Conservation (phyloP, 2,329 filamentous ascomycete species). For the Calonectria hongkongensis region DNA sequence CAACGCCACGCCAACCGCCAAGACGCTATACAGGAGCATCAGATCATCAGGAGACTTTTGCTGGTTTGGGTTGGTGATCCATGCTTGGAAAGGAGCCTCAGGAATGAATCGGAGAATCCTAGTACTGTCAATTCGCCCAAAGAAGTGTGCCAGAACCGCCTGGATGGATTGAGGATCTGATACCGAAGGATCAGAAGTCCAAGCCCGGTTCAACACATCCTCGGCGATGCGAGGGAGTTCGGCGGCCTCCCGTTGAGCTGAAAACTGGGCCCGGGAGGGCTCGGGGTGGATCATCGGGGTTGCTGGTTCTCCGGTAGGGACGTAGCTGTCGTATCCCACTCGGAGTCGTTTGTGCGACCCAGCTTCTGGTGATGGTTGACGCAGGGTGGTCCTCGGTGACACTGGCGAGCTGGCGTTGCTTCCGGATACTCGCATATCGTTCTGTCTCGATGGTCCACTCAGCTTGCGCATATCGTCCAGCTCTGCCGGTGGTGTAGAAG, state of each 20-base stretch:
- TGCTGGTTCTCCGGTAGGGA: slow-evolving; percentile 59
- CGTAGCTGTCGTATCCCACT: slow-evolving; percentile 68
- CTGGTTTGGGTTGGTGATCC: slow-evolving; percentile 59
- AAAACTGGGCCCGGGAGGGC: slow-evolving; percentile 59
- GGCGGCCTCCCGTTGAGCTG: slow-evolving; percentile 60
- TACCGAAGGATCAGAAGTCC: slow-evolving; percentile 70
- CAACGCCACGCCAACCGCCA: slow-evolving; percentile 62
- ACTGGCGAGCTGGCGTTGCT: slow-evolving; percentile 69
- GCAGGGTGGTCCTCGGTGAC: slow-evolving; percentile 66
- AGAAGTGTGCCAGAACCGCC: slow-evolving; percentile 64
- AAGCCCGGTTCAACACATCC: slow-evolving; percentile 68
- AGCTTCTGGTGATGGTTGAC: slow-evolving; percentile 58
- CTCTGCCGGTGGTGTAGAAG: slow-evolving; percentile 71
- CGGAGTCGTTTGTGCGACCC: slow-evolving; percentile 70
- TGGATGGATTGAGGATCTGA: slow-evolving; percentile 64
- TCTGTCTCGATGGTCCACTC: slow-evolving; percentile 56
- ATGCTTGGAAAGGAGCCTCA: slow-evolving; percentile 62
- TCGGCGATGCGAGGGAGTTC: slow-evolving; percentile 70
- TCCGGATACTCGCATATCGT: slow-evolving; percentile 62
- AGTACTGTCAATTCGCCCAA: slow-evolving; percentile 64
- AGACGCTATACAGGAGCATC: slow-evolving; percentile 68
- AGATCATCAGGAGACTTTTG: slow-evolving; percentile 64
- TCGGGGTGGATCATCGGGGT: slow-evolving; percentile 59
- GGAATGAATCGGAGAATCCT: slow-evolving; percentile 66
- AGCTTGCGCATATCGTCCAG: slow-evolving; percentile 66